Evolutionary conservation across 805 yeast species (phyloP).

Genomic region (Starmerella lactis-condensi): DNA sequence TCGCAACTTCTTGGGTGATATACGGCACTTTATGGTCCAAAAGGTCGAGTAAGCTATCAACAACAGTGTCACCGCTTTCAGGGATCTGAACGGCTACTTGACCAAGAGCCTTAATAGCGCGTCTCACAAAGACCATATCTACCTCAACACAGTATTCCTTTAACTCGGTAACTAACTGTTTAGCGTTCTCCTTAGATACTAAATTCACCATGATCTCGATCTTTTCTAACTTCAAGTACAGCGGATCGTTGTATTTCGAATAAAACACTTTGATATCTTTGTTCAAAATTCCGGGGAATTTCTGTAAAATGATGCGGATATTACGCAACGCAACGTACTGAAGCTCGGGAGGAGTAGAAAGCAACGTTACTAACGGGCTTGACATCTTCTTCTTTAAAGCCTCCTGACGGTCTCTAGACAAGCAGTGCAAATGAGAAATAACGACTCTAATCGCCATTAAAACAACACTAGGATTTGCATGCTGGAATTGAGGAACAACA

Average conservation of each 20-base stretch:
- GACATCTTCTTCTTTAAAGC: constrained; percentile 48
- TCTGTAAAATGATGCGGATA: constrained; percentile 72
- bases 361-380: constrained; percentile 72
- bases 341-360: constrained; percentile 80
- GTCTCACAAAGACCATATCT: constrained; percentile 73
- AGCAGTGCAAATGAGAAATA: constrained; percentile 35
- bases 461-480: constrained; percentile 90
- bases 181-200: constrained; percentile 46
- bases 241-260: constrained; percentile 76
- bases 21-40: constrained; percentile 42
- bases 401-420: constrained; percentile 23
- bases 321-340: constrained; percentile 87
- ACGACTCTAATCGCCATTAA: constrained; percentile 67
- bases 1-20: constrained; percentile 61
- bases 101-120: constrained; percentile 78
- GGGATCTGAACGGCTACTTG: constrained; percentile 68
- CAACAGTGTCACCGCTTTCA: constrained; percentile 44
- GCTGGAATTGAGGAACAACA: constrained; percentile 87
- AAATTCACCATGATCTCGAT: constrained; percentile 66
- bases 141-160: constrained; percentile 81
- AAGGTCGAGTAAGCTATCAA: constrained; percentile 44
- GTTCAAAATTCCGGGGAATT: constrained; percentile 61
- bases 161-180: constrained; percentile 50
- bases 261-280: constrained; percentile 77
- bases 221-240: constrained; percentile 88